Evolutionary conservation across 768 basidiomycete genomes (phyloP).

Genomic region (Symmetrospora coprosmae): DNA sequence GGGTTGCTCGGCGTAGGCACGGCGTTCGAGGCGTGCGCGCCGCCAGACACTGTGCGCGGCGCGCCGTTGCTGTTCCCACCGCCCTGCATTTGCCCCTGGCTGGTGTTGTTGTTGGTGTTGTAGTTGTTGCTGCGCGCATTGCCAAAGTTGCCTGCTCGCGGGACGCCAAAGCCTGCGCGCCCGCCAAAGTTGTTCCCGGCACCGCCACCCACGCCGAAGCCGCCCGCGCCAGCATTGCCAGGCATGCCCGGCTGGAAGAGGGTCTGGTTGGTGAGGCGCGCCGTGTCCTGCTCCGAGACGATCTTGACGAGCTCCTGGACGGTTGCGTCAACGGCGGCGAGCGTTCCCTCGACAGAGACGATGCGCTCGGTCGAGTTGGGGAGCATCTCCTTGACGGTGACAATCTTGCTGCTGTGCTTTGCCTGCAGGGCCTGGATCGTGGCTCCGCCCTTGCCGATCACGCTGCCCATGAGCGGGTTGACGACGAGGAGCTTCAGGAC

Average conservation of each 20-base stretch:
- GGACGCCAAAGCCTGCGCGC: neutral
- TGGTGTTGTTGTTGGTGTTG: neutral
- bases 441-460: conserved; percentile 87
- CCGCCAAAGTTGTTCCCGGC: neutral
- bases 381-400: conserved; percentile 96
- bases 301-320: conserved; percentile 71
- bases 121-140: conserved; percentile 1
- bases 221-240: neutral
- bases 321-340: conserved; percentile 81
- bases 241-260: conserved; percentile 9
- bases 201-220: neutral
- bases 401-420: conserved; percentile 87
- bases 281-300: conserved; percentile 8
- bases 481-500: conserved; percentile 94
- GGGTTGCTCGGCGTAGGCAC: conserved; percentile 37
- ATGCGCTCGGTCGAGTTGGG: conserved; percentile 98
- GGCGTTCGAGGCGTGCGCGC: conserved; percentile 5
- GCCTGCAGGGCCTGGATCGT: conserved; percentile 99
- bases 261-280: conserved; percentile 11
- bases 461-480: conserved; percentile 97
- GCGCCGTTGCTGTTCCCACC: neutral
- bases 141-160: neutral
- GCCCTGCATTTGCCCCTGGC: neutral
- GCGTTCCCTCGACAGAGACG: conserved; percentile 89
- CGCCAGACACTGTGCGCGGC: neutral